Evolutionary conservation across 257 asterid genomes (phyloP).

Genomic region (Solanum rostratum): DNA sequence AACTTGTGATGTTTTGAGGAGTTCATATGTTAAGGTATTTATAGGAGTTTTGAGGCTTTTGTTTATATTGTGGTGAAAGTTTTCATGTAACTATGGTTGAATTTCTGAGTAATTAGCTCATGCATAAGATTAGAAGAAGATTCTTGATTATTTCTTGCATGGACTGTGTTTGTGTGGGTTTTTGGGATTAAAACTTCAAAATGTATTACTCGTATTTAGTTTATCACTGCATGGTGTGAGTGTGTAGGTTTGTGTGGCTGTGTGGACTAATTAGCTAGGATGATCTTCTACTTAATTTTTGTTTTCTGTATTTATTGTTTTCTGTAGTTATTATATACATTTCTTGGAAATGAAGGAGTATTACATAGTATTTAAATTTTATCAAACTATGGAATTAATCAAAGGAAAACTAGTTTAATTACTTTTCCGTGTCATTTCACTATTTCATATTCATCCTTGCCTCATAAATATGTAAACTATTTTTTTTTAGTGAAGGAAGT

Average conservation of each 20-base stretch:
- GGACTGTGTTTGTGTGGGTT: no score
- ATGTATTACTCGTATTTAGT: no score
- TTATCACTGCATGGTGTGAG: neutral
- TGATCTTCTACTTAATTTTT: neutral
- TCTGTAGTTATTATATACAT: neutral
- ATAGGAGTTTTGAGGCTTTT: neutral
- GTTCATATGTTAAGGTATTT: neutral
- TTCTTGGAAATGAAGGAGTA: neutral
- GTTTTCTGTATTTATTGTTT: neutral
- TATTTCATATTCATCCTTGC: no score
- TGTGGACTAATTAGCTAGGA: neutral
- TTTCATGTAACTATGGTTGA: neutral
- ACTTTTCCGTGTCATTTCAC: neutral
- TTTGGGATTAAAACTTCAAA: neutral
- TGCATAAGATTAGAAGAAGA: neutral
- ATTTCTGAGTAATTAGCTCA: neutral
- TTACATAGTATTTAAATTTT: neutral
- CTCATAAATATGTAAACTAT: no score
- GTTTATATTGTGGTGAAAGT: neutral
- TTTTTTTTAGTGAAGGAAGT: no score
- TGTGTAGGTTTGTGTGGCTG: no score
- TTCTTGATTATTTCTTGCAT: neutral
- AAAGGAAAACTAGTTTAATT: no score
- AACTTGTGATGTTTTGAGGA: neutral
- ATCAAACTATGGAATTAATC: neutral